A percentile compares a stretch with the other conserved stretches of the same genome.
These are phyloP conservation scores for Neurospora crassa DNA, from an alignment of 2,329 filamentous ascomycete species.

Conservation along the genomic window DNA sequence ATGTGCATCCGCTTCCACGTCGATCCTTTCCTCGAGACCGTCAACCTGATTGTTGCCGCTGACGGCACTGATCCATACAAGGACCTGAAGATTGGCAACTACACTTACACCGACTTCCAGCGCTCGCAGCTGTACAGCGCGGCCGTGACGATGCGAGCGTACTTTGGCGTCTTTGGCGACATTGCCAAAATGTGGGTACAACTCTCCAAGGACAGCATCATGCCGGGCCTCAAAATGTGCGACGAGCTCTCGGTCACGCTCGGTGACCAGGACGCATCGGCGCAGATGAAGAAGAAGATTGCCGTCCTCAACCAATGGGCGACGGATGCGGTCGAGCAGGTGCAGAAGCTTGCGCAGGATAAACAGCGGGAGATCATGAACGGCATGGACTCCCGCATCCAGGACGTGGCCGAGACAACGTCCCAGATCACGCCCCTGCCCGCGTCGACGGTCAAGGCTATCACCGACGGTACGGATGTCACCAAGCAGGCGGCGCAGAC, in stretches of 20 bases:
- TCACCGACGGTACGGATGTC: neutral
- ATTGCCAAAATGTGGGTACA: conserved; percentile 1
- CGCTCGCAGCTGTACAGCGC: conserved; percentile 1
- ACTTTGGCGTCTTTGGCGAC: neutral
- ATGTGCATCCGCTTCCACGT: conserved; percentile 1
- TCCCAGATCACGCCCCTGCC: neutral
- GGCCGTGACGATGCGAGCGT: neutral
- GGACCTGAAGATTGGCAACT: conserved; percentile 1
- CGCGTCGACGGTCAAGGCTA: neutral
- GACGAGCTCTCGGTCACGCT: neutral
- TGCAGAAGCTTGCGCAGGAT: neutral
- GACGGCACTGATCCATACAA: conserved; percentile 1
- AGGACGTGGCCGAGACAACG: neutral
- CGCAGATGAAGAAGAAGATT: neutral
- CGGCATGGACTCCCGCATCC: neutral
- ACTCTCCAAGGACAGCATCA: conserved; percentile 1
- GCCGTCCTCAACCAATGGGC: neutral
- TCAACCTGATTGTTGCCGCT: neutral
- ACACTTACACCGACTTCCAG: conserved; percentile 1
- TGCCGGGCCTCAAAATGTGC: neutral
- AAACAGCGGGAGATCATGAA: neutral
- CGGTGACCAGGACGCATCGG: neutral
- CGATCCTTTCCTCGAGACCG: conserved; percentile 1
- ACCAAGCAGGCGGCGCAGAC: neutral
- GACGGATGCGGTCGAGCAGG: neutral